A percentile compares a stretch with the other conserved stretches of the same genome.
These are phyloP conservation scores for Linum tenue DNA, from an alignment of 345 rosid genomes.

Conservation along the genomic window DNA sequence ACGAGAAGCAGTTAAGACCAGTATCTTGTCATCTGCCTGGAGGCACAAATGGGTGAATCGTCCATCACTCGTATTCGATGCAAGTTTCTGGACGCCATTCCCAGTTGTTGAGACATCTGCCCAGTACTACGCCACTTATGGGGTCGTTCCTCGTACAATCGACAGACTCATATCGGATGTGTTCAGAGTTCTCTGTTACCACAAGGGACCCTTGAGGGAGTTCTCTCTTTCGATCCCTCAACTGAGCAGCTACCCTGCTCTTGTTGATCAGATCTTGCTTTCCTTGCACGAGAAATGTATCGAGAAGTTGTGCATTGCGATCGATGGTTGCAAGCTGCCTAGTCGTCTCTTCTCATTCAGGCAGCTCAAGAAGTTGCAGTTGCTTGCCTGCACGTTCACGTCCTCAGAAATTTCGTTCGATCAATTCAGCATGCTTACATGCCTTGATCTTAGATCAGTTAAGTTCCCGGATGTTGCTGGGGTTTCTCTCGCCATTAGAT, in stretches of 20 bases:
- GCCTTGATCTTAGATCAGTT: neutral
- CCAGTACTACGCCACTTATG: too few species aligned
- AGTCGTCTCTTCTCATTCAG: neutral
- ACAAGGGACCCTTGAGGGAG: neutral
- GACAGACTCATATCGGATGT: neutral
- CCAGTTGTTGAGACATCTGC: neutral
- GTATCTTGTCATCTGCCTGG: conserved; percentile 7
- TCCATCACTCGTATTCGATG: conserved; percentile 10
- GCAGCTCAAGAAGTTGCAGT: neutral
- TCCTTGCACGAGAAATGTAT: neutral
- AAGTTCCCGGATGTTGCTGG: neutral
- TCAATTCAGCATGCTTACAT: neutral
- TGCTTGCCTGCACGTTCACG: neutral
- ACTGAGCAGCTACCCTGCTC: conserved; percentile 6
- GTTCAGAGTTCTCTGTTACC: neutral
- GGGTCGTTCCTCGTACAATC: neutral
- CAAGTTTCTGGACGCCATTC: neutral
- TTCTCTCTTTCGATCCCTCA: neutral
- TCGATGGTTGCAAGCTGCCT: neutral
- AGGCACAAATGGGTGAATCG: conserved; percentile 5
- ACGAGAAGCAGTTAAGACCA: conserved; percentile 7
- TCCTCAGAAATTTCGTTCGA: neutral
- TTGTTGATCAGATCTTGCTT: neutral
- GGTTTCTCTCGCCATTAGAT: neutral
- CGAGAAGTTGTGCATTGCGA: neutral